These are phyloP conservation scores for Coemansia sp. DNA, from an alignment of 192 early-diverging fungal species.

Conservation along the genomic window DNA sequence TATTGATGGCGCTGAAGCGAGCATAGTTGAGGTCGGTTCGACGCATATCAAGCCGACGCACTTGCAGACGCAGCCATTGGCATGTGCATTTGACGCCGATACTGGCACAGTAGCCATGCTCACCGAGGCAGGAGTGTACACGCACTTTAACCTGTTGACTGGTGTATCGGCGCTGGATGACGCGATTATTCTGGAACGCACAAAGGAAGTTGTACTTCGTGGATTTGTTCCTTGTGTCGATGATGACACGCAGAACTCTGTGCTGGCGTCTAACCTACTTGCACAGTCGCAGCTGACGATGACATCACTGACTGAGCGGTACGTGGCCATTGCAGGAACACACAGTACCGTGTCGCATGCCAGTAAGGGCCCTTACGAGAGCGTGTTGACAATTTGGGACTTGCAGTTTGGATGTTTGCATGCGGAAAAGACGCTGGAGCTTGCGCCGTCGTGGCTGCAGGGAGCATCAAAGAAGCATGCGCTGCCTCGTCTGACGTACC, in stretches of 20 bases:
- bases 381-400: constrained; percentile 52
- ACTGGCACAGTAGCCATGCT: constrained; percentile 39
- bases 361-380: constrained; percentile 44
- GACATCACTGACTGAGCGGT: constrained; percentile 39
- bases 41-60: constrained; percentile 39
- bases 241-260: constrained; percentile 3
- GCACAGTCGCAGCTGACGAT: constrained; percentile 43
- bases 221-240: constrained; percentile 46
- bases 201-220: constrained; percentile 38
- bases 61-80: constrained; percentile 35
- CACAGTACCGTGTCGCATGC: constrained; percentile 52
- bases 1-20: constrained; percentile 30
- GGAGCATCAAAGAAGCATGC: constrained; percentile 13
- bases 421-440: constrained; percentile 36
- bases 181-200: constrained; percentile 34
- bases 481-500: constrained; percentile 44
- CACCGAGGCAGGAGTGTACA: constrained; percentile 37
- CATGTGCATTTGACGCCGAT: constrained; percentile 51
- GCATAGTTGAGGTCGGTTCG: constrained; percentile 40
- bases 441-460: constrained; percentile 26
- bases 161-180: constrained; percentile 52
- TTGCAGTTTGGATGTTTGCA: constrained; percentile 54
- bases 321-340: constrained; percentile 52
- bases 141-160: constrained; percentile 27
- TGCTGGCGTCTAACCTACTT: constrained; percentile 21